phyloP scores from a whole-genome alignment of 176 grass and related monocot genomes.

The Bothriochloa decipiens region DNA sequence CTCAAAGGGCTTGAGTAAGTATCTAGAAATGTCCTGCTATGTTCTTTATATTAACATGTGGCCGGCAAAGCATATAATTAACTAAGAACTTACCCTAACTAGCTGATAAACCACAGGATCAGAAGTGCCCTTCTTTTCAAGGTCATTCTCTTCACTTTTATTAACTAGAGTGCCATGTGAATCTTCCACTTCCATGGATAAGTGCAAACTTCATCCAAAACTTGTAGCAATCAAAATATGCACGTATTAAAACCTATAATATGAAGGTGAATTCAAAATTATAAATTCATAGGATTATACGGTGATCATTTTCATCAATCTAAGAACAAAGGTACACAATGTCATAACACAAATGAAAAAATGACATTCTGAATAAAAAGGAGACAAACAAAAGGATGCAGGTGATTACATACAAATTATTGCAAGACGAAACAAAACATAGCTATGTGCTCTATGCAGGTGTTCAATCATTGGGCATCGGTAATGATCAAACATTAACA shows the following conservation, averaged over 20 bases:
- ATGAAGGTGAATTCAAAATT: conserved; percentile 33
- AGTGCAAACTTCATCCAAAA: conserved; percentile 64
- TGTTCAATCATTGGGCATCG: neutral
- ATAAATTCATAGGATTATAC: conserved; percentile 2
- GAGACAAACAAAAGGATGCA: conserved; percentile 9
- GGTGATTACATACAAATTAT: conserved; percentile 2
- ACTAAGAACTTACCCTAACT: conserved; percentile 74
- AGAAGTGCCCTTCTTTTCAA: conserved; percentile 53
- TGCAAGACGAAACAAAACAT: neutral
- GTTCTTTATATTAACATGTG: conserved; percentile 15
- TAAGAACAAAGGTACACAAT: neutral
- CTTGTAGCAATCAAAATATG: conserved; percentile 19
- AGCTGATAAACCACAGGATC: conserved; percentile 93
- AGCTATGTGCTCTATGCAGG: neutral
- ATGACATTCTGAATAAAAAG: neutral
- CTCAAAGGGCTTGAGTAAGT: conserved; percentile 12
- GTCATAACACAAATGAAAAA: neutral
- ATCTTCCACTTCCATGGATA: conserved; percentile 67
- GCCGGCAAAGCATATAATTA: conserved; percentile 13
- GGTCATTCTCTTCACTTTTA: conserved; percentile 53
- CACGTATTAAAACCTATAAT: conserved; percentile 34
- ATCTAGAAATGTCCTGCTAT: neutral
- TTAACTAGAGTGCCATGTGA: conserved; percentile 44
- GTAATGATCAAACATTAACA: neutral
- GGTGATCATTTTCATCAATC: conserved; percentile 11